phyloP scores from a whole-genome alignment of 345 rosid genomes.

The Citrus unshiu region DNA sequence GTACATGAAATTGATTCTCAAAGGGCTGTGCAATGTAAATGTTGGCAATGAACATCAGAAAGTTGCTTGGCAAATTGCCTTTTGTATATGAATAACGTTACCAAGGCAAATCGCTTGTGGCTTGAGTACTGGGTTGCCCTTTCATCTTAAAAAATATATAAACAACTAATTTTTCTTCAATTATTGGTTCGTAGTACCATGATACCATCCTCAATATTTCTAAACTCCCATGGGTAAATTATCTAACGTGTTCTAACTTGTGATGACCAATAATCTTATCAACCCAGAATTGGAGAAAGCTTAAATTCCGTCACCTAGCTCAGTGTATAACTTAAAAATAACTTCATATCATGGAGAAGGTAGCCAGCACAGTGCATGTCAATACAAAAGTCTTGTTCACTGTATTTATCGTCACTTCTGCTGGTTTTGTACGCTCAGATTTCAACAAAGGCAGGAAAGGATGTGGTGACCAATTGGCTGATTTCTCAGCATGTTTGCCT shows the following conservation, averaged over 20 bases:
- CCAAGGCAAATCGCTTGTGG: not conserved
- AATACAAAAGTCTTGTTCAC: not conserved
- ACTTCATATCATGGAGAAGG: not conserved
- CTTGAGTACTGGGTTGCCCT: not conserved
- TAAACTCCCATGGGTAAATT: not conserved
- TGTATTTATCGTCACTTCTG: not conserved
- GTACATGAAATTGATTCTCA: too few species aligned
- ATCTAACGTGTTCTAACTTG: too few species aligned
- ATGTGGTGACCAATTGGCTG: constrained; percentile 31
- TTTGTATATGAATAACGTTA: too few species aligned
- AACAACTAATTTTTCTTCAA: not conserved
- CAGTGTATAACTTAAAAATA: not conserved
- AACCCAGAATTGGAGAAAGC: too few species aligned
- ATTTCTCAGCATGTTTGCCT: constrained; percentile 38
- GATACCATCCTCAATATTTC: not conserved
- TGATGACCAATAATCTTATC: too few species aligned
- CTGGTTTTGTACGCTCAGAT: constrained; percentile 15
- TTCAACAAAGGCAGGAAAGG: constrained; percentile 30
- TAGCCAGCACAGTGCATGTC: not conserved
- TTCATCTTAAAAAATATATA: not conserved
- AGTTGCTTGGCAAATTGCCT: too few species aligned
- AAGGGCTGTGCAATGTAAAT: too few species aligned
- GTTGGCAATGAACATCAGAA: too few species aligned
- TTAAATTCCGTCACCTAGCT: not conserved
- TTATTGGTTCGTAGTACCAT: not conserved